Evolutionary conservation across 1,139 yeast species (phyloP), one percentile per base, ranked within the genome.

Genomic region (Sugiyamaella novakii): DNA sequence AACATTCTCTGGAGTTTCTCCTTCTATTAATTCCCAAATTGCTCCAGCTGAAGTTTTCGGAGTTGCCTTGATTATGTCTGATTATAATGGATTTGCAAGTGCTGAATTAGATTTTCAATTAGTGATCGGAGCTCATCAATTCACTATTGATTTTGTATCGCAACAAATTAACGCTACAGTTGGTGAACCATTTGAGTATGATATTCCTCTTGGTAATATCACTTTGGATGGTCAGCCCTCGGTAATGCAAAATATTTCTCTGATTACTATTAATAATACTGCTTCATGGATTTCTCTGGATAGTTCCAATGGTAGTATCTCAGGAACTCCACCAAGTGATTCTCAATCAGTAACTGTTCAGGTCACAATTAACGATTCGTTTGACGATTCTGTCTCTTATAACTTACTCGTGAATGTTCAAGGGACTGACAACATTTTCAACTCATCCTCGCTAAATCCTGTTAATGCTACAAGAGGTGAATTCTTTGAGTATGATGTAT

Each of bases 1-100:
- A 54, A 76, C 85, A n/a, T 91, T 89, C 65, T 74, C 81, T 34
- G 99, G 99, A 34, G 82, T 83, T 1, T 92, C 96, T 0, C 99
- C 99, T 3, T 72, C 84, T 6, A 87, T 87, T 25, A 84, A 86
- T 57, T 86, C 96, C 1, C 75, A 78, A 10, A 83, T 87, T 59
- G 98, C 98, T 1, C 97, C 98, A 10, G 87, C 95, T 27, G 75
- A 80, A 59, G 72, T 75, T 44, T 92, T 81, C 64, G 78, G 80
- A n/a, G 80, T 94, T 55, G 75, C 81, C 46, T 76, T 91, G 57
- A 80, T 89, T 51, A 97, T 91, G 1, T 73, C 95, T 1, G 96
- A 91, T 61, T 79, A 80, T 60, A 69, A 70, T 24, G 96, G 95
- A 1, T 91, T 69, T 64, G 75, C 95, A 1, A 92, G 89, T 24